Conservation (phyloP, 2,329 filamentous ascomycete genomes). For the Thelonectria blattea region DNA sequence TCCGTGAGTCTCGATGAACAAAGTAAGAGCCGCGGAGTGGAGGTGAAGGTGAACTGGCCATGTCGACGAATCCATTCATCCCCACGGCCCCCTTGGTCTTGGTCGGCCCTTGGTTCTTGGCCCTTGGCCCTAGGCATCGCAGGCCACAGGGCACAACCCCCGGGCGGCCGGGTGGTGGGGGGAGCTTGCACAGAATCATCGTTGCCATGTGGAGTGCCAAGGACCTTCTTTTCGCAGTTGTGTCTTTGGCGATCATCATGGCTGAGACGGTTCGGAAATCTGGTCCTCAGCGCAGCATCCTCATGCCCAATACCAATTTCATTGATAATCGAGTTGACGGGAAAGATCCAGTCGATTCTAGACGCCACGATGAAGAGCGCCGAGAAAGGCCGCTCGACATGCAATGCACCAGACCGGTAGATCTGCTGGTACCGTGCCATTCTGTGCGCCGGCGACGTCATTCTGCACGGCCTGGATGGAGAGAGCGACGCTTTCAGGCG, state of each 20-base stretch:
- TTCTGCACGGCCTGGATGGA: neutral
- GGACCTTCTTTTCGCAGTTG: neutral
- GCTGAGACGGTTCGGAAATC: conserved; percentile 10
- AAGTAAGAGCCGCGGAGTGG: neutral
- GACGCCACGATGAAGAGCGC: neutral
- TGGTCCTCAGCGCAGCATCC: neutral
- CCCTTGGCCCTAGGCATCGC: neutral
- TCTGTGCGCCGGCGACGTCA: conserved; percentile 11
- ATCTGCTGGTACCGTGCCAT: conserved; percentile 7
- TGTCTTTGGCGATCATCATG: neutral
- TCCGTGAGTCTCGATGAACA: neutral
- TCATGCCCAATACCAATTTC: neutral
- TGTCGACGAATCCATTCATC: neutral
- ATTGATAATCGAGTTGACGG: neutral
- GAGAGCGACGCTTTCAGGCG: neutral
- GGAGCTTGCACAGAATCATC: conserved; percentile 15
- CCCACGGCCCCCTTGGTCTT: neutral
- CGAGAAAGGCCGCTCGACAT: conserved; percentile 3
- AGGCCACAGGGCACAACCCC: conserved; percentile 6
- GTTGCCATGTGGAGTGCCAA: conserved; percentile 18
- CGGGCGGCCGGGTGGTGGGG: conserved; percentile 16
- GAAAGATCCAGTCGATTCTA: neutral
- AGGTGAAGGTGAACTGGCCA: conserved; percentile 1
- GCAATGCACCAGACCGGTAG: conserved; percentile 1
- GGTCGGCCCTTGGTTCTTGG: neutral